Evolutionary conservation across 2,329 filamentous ascomycete genomes (phyloP), one percentile per base, ranked within the genome.

Genomic region (Pestalotiopsis sp.): DNA sequence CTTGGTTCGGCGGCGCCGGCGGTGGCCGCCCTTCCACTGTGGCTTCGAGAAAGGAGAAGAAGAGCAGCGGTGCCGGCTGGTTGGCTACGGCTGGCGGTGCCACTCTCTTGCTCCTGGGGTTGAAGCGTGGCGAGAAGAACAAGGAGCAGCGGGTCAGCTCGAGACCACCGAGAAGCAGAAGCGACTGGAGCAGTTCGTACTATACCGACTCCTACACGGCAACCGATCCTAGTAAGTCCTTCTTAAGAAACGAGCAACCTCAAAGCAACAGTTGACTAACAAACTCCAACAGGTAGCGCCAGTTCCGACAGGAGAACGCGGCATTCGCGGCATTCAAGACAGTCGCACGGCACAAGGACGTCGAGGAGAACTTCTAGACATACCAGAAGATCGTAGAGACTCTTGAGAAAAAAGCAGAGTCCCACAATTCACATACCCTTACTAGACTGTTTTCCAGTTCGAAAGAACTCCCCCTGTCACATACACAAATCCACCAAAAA

Each of bases 141-240:
- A 85, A 85, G 78, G 79, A 81, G 74, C 82, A 81, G 52, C 71
- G 76, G 62, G 45, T n/a, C 59, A 62, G 59, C 59, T n/a, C 27
- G 14, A 62, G 36, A 36, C 81, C 79, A 63, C 74, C 83, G 20
- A 78, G 82, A 68, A 85, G 84, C 81, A 78, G 82, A 69, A 85
- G 84, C 81, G 77, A 84, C 74, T 73, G 80, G 71, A 80, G 81
- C 76, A 86, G 87, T 79, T 85, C 81, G 76, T 86, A 87, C 76
- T 88, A 83, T 66, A 85, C 85, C 71, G 85, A 86, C 75, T 86
- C 84, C 65, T 89, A 87, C 77, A 84, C 83, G 25, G 83, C 81
- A 71, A 83, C 79, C 72, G 84, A 78, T 74, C 84, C 84, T 71
- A 87, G 86, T 88, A 81, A 85, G 86, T 87, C 36, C 59, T 31